Conservation (phyloP, 352 stramenopile genomes). For the Phytophthora fragariae region DNA sequence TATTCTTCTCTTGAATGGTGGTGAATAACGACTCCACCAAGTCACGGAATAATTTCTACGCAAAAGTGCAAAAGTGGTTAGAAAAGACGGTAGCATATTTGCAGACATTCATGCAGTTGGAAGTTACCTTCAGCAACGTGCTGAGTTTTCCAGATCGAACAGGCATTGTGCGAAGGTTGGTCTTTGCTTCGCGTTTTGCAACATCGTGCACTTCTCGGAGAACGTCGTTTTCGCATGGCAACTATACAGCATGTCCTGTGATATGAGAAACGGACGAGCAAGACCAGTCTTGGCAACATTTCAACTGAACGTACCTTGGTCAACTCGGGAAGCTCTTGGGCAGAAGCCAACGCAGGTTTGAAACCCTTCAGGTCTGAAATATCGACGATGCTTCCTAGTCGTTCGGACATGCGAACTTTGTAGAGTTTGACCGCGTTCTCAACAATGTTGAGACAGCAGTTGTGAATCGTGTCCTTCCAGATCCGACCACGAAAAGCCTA, state of each 20-base stretch:
- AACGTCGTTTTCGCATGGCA: slow-evolving; percentile 67
- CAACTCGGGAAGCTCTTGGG: slow-evolving; percentile 32
- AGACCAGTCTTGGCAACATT: neutral
- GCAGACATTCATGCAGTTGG: neutral
- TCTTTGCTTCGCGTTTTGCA: slow-evolving; percentile 58
- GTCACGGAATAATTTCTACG: slow-evolving; percentile 84
- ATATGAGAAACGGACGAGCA: slow-evolving; percentile 1
- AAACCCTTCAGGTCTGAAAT: slow-evolving; percentile 73
- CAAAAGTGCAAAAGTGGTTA: slow-evolving; percentile 8
- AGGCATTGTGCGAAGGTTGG: slow-evolving; percentile 66
- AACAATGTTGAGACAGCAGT: slow-evolving; percentile 84
- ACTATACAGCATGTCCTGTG: slow-evolving; percentile 34
- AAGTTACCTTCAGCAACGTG: slow-evolving; percentile 58
- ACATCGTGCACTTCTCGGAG: slow-evolving; percentile 57
- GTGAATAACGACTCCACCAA: slow-evolving; percentile 71
- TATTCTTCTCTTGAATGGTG: slow-evolving; percentile 80
- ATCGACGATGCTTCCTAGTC: slow-evolving; percentile 72
- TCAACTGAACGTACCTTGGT: slow-evolving; percentile 49
- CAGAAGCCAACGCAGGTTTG: slow-evolving; percentile 46
- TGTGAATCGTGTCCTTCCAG: slow-evolving; percentile 84
- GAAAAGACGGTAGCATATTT: neutral
- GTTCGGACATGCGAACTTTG: slow-evolving; percentile 77
- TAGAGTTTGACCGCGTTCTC: slow-evolving; percentile 84
- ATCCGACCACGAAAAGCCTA: slow-evolving; percentile 72
- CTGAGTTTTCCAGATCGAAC: slow-evolving; percentile 74